phyloP scores from a whole-genome alignment of 129 eudicot species.

The Centaurea solstitialis region DNA sequence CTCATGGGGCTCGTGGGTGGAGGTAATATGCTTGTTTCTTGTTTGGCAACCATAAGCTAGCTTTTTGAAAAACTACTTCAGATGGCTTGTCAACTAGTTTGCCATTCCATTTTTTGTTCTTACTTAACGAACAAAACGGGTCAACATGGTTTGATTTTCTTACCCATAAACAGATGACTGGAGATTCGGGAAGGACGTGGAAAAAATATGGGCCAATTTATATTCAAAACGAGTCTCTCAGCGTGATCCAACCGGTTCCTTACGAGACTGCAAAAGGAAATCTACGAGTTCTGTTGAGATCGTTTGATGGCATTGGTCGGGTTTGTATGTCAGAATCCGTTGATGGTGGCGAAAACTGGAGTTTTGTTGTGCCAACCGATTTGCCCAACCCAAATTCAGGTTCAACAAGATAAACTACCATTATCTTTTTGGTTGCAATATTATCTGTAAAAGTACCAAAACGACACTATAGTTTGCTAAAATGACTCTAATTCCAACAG shows the following conservation, averaged over 20 bases:
- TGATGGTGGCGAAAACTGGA: conserved; percentile 92
- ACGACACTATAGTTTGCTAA: not conserved
- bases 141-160: not conserved
- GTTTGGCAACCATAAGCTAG: not conserved
- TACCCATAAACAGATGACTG: conserved; percentile 60
- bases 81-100: no score
- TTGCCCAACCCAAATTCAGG: conserved; percentile 99
- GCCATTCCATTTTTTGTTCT: not conserved
- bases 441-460: not conserved
- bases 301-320: conserved; percentile 66
- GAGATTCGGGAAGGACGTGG: conserved; percentile 89
- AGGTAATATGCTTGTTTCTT: conserved; percentile 44
- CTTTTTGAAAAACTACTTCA: no score
- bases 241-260: conserved; percentile 98
- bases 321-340: conserved; percentile 90
- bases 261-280: conserved; percentile 76
- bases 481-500: conserved; percentile 25
- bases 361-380: conserved; percentile 70
- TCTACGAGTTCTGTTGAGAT: conserved; percentile 79
- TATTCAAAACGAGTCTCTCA: conserved; percentile 51
- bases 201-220: conserved; percentile 89
- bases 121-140: not conserved
- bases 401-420: conserved; percentile 13
- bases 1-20: conserved; percentile 99
- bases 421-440: not conserved